Percentiles rank a stretch among this genome's conserved stretches.
Conservation (phyloP, 2,329 filamentous ascomycete genomes). For the Westerdykella ornata region DNA sequence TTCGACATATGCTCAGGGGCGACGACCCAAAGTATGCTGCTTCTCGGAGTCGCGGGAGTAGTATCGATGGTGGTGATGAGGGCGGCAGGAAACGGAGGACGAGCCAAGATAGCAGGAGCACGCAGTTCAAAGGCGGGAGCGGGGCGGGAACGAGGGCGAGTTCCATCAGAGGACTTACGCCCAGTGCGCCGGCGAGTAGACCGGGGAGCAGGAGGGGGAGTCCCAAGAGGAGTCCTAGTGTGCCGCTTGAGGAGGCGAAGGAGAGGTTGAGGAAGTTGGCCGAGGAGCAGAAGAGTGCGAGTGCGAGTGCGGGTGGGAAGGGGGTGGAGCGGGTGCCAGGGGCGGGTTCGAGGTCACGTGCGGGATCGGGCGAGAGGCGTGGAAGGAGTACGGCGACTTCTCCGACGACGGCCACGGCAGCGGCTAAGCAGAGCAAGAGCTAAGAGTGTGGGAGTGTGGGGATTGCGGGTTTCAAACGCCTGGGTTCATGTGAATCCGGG, state of each 20-base stretch:
- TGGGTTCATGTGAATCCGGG: too few species aligned
- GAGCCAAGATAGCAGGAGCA: conserved; percentile 29
- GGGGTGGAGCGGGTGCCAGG: too few species aligned
- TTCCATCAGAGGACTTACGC: conserved; percentile 20
- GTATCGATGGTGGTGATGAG: conserved; percentile 12
- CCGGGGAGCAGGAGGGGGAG: conserved; percentile 3
- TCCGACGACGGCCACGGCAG: too few species aligned
- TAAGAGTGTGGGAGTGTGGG: too few species aligned
- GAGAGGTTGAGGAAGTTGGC: conserved; percentile 22
- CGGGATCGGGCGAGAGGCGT: too few species aligned
- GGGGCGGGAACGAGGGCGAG: conserved; percentile 22
- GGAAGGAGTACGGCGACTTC: too few species aligned
- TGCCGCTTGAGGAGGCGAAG: conserved; percentile 27
- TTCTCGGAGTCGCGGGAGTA: conserved; percentile 17
- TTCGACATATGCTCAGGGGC: conserved; percentile 36
- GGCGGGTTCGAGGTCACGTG: too few species aligned
- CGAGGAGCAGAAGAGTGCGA: conserved; percentile 12
- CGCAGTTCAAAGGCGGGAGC: conserved; percentile 14
- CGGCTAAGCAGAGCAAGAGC: too few species aligned
- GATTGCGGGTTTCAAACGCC: too few species aligned
- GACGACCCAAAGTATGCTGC: conserved; percentile 33
- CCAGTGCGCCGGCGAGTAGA: conserved; percentile 16
- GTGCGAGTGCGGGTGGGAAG: too few species aligned
- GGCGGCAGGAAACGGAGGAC: conserved; percentile 25
- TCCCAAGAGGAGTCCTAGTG: conserved; percentile 20